Conservation (phyloP, 495 filamentous ascomycete species). For the Aspergillus steynii region DNA sequence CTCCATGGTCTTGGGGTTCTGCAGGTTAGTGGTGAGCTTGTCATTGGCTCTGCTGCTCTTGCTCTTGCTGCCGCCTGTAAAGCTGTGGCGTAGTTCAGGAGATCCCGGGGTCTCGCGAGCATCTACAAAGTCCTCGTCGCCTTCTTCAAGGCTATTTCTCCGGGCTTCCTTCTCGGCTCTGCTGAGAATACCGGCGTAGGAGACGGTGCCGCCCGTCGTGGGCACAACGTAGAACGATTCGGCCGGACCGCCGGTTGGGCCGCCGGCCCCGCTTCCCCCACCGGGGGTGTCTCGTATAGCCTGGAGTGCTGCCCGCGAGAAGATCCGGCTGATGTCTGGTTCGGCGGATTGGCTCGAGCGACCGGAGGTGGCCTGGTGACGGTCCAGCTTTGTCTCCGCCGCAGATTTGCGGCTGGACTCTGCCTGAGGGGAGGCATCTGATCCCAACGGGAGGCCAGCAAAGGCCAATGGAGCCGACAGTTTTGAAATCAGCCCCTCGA, state of each 20-base stretch:
- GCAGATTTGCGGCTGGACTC: slow-evolving; percentile 41
- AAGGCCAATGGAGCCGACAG: slow-evolving; percentile 90
- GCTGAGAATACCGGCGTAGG: slow-evolving; percentile 83
- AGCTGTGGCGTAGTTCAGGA: slow-evolving; percentile 45
- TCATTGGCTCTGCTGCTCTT: slow-evolving; percentile 26
- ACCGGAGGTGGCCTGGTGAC: slow-evolving; percentile 40
- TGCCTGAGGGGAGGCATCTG: slow-evolving; percentile 50
- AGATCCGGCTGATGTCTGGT: slow-evolving; percentile 73
- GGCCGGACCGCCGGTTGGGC: slow-evolving; percentile 46
- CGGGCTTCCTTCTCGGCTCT: slow-evolving; percentile 67
- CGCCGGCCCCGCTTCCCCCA: slow-evolving; percentile 30
- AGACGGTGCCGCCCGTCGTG: slow-evolving; percentile 80
- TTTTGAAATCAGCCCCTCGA: slow-evolving; percentile 77
- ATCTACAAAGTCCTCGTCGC: slow-evolving; percentile 84
- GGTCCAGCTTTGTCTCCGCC: slow-evolving; percentile 40
- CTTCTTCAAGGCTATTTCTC: slow-evolving; percentile 50
- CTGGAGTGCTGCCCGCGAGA: slow-evolving; percentile 76
- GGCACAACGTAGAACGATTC: slow-evolving; percentile 97
- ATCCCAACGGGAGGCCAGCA: slow-evolving; percentile 76
- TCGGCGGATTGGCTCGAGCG: slow-evolving; percentile 44
- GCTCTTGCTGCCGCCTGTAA: slow-evolving; percentile 23
- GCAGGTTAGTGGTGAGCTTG: slow-evolving; percentile 31
- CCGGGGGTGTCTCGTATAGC: slow-evolving; percentile 59
- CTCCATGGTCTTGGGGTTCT: slow-evolving; percentile 64
- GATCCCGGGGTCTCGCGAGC: slow-evolving; percentile 69